Percentiles rank a stretch among this genome's conserved stretches.
phyloP scores from a whole-genome alignment of 352 stramenopile species.

The Pythium aphanidermatum region DNA sequence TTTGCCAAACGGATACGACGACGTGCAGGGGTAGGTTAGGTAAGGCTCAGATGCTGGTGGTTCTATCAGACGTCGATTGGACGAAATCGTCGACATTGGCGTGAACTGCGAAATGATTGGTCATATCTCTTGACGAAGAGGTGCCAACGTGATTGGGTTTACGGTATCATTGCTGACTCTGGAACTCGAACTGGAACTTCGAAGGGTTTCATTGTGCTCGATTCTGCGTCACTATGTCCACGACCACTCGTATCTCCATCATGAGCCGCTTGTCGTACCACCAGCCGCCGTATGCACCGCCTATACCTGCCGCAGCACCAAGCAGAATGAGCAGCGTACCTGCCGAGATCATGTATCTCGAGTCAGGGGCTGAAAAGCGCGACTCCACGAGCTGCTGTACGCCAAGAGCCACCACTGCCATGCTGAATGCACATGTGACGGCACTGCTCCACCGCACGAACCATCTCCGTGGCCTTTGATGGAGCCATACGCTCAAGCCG shows the following conservation, averaged over 20 bases:
- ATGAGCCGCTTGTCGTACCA: conserved; percentile 7
- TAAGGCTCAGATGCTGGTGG: no score
- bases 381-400: conserved; percentile 4
- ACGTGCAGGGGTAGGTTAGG: not conserved
- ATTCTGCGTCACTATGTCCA: not conserved
- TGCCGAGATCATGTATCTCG: not conserved
- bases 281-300: conserved; percentile 7
- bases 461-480: conserved; percentile 1
- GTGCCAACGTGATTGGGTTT: no score
- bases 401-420: conserved; percentile 3
- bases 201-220: no score
- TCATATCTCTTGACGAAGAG: no score
- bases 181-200: conserved; percentile 1
- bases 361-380: not conserved
- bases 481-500: conserved; percentile 4
- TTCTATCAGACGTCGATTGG: no score
- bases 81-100: conserved; percentile 9
- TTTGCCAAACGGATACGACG: not conserved
- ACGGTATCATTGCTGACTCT: conserved; percentile 3
- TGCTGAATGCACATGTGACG: not conserved
- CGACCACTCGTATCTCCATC: conserved; percentile 7
- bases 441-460: conserved; percentile 2
- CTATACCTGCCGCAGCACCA: not conserved
- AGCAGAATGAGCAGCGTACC: conserved; percentile 1
- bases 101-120: not conserved